Conservation (phyloP, 228 moss, liverwort and hornwort genomes). For the Sphagnum fallax region DNA sequence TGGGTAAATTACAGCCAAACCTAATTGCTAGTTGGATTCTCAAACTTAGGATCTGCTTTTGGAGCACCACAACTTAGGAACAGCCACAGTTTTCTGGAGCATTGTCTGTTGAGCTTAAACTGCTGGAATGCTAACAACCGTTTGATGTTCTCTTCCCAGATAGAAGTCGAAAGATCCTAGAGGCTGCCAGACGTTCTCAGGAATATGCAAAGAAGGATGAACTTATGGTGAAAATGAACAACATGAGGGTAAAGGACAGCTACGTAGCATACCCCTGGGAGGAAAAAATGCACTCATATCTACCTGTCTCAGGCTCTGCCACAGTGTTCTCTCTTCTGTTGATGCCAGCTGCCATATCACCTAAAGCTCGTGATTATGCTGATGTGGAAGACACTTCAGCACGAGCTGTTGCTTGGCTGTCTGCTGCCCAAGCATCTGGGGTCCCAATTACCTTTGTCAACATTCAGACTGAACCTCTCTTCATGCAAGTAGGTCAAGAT, state of each 20-base stretch:
- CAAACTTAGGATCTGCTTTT: no score
- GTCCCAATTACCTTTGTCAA: constrained; percentile 63
- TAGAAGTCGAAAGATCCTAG: constrained; percentile 45
- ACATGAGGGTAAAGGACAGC: constrained; percentile 53
- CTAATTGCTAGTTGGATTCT: no score
- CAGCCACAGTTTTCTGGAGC: no score
- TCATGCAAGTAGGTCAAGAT: constrained; percentile 46
- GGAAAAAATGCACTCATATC: constrained; percentile 47
- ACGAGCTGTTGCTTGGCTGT: constrained; percentile 55
- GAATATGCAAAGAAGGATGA: constrained; percentile 44
- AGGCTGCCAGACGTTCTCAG: constrained; percentile 36
- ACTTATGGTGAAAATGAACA: constrained; percentile 38
- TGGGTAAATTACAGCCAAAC: no score
- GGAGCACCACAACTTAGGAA: no score
- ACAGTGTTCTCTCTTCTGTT: constrained; percentile 61
- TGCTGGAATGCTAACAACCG: no score
- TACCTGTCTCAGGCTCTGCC: constrained; percentile 51
- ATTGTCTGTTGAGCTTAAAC: no score
- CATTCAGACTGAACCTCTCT: constrained; percentile 60
- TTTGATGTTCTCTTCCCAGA: constrained; percentile 12
- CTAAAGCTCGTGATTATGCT: constrained; percentile 45
- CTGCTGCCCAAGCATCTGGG: constrained; percentile 61
- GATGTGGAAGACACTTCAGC: constrained; percentile 57
- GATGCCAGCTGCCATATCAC: constrained; percentile 50
- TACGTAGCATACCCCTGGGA: constrained; percentile 59